phyloP scores from a whole-genome alignment of 164 flowering plant species.

The Stephania cephalantha region DNA sequence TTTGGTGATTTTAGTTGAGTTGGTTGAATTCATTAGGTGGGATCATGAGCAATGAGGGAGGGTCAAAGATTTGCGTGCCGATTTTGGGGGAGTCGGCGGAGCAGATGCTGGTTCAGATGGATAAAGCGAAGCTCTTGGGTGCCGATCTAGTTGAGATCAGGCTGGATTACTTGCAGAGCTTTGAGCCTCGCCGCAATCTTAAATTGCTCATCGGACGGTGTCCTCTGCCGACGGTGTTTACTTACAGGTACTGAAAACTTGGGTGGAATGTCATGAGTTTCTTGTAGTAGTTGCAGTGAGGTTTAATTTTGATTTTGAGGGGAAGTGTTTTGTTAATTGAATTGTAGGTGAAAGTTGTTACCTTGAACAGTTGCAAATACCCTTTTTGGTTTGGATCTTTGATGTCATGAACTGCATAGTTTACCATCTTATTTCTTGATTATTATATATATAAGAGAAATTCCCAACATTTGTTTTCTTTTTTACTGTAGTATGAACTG shows the following conservation, averaged over 20 bases:
- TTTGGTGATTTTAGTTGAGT: no score
- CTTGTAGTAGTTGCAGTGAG: no score
- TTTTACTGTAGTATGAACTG: neutral
- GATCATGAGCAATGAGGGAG: no score
- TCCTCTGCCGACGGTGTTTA: slow-evolving; percentile 28
- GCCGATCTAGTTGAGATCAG: slow-evolving; percentile 41
- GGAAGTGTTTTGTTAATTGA: no score
- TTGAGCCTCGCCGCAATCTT: slow-evolving; percentile 21
- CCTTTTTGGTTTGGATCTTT: neutral
- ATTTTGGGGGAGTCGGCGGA: neutral
- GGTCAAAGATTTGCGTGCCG: no score
- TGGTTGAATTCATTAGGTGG: no score
- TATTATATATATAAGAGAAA: neutral
- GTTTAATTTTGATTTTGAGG: no score
- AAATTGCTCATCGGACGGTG: slow-evolving; percentile 11
- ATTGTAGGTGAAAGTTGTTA: no score
- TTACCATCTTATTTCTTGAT: no score
- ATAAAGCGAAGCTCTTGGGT: slow-evolving; percentile 34
- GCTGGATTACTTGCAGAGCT: slow-evolving; percentile 21
- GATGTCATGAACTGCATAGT: neutral
- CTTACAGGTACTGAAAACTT: slow-evolving; percentile 25
- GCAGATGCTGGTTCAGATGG: slow-evolving; percentile 30
- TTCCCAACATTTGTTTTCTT: neutral
- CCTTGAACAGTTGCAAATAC: no score
- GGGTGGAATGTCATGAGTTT: no score